Evolutionary conservation across 208 protist species (phyloP).

Genomic region (Leishmania lainsoni): DNA sequence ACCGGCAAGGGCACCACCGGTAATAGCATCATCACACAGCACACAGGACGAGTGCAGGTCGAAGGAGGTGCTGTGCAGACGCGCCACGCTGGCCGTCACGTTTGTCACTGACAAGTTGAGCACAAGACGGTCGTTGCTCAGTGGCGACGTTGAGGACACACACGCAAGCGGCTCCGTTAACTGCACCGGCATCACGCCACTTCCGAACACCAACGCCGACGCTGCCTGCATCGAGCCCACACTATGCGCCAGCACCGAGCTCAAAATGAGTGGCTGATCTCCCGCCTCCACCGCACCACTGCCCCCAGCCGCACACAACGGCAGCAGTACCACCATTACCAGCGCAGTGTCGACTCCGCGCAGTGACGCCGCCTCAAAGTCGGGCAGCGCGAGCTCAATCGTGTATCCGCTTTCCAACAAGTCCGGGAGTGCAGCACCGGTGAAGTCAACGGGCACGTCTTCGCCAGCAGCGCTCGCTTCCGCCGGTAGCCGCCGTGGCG

Average conservation of each 20-base stretch:
- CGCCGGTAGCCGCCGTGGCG: conserved; percentile 12
- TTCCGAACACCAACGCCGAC: conserved; percentile 39
- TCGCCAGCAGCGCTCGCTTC: conserved; percentile 2
- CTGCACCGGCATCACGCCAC: conserved; percentile 47
- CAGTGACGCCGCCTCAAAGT: conserved; percentile 22
- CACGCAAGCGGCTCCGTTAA: conserved; percentile 49
- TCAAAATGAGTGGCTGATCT: conserved; percentile 24
- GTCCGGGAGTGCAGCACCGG: background rate
- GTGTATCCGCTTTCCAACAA: conserved; percentile 31
- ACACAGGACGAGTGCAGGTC: conserved; percentile 71
- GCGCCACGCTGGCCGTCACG: conserved; percentile 37
- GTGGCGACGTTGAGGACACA: conserved; percentile 46
- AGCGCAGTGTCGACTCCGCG: conserved; percentile 25
- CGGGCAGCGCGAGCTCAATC: conserved; percentile 28
- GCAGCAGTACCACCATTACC: conserved; percentile 33
- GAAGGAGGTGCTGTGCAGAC: conserved; percentile 55
- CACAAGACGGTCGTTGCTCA: conserved; percentile 57
- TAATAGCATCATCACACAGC: conserved; percentile 22
- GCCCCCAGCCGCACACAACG: conserved; percentile 13
- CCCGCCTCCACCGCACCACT: background rate
- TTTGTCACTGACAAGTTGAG: conserved; percentile 71
- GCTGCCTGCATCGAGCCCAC: conserved; percentile 27
- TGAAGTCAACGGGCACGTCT: background rate
- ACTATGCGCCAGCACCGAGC: conserved; percentile 31
- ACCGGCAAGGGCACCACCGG: background rate